Evolutionary conservation across 164 flowering plant genomes (phyloP), one percentile per base, ranked within the genome.

Genomic region (Hamamelis virginiana): DNA sequence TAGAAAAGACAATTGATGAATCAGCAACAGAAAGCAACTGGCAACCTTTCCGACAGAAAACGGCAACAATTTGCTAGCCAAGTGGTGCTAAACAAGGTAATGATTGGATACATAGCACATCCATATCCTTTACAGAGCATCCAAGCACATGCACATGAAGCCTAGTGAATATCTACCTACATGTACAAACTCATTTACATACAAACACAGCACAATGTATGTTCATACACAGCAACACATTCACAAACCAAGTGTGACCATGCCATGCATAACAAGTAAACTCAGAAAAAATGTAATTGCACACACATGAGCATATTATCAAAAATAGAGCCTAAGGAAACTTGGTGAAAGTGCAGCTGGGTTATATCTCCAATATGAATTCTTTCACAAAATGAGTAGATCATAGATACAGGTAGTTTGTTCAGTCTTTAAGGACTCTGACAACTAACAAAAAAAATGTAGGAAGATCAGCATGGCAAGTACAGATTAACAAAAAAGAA

Each of bases 51-150:
- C 8, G 56, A 59, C 45, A n/a, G 45, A 59, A 33, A 59, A n/a
- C 45, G 18, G 41, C 2, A 59, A 16, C 63, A 59, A 22, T 33
- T 59, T 33, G 28, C 22, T 22, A 55, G 15, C 59, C 59, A 55
- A 9, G 50, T 22, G 23, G 50, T 21, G 22, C 25, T 19, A 55
- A 55, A 15, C 58, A 62, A 44, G 43, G 50, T 27, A 62, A 62
- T 62, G 50, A 62, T 45, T 22, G 48, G 65, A 38, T 16, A 62
- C 26, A 62, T 26, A 43, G 43, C 4, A 45, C 50, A 62, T 62
- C 26, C 50, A 59, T 26, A 33, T 55, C 12, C 22, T 21, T 19
- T 50, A 19, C 9, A n/a, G 11, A 21, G 26, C 65, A 21, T 21
- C 19, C 48, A 62, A 21, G 26, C 19, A 44, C 50, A 62, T 41